phyloP scores from a whole-genome alignment of 306 rosid genomes.

The Gastrolobium villosum region DNA sequence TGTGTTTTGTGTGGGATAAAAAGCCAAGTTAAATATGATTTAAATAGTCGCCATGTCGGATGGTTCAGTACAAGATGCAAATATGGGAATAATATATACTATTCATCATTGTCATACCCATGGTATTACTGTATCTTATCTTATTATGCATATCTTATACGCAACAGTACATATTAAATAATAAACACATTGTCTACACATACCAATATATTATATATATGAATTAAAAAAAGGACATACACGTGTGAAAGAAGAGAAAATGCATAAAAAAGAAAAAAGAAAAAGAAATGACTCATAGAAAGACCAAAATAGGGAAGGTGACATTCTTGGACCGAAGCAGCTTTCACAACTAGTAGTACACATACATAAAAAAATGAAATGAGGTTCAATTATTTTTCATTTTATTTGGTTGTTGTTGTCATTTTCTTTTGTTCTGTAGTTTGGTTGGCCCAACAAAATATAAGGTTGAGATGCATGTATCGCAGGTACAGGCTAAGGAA shows the following conservation, averaged over 20 bases:
- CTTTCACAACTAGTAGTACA: conserved; percentile 13
- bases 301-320: conserved; percentile 38
- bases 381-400: not conserved
- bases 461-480: conserved; percentile 47
- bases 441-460: conserved; percentile 44
- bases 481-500: not conserved
- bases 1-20: conserved; percentile 12
- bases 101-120: conserved; percentile 33
- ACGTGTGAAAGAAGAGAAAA: conserved; percentile 45
- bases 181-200: not conserved
- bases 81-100: conserved; percentile 28
- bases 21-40: conserved; percentile 48
- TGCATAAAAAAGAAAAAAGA: not conserved
- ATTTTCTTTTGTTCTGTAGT: conserved; percentile 41
- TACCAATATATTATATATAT: conserved; percentile 1
- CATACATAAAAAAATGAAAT: not conserved
- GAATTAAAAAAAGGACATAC: conserved; percentile 15
- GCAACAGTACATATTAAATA: conserved; percentile 8
- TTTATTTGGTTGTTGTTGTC: not conserved
- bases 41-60: conserved; percentile 60
- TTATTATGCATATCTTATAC: conserved; percentile 21
- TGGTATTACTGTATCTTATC: conserved; percentile 43
- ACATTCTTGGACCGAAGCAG: conserved; percentile 38
- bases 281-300: conserved; percentile 19
- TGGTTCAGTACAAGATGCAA: conserved; percentile 49